A percentile compares a stretch with the other conserved stretches of the same genome.
phyloP scores from a whole-genome alignment of 2,329 filamentous ascomycete genomes.

The Clonostachys rosea region DNA sequence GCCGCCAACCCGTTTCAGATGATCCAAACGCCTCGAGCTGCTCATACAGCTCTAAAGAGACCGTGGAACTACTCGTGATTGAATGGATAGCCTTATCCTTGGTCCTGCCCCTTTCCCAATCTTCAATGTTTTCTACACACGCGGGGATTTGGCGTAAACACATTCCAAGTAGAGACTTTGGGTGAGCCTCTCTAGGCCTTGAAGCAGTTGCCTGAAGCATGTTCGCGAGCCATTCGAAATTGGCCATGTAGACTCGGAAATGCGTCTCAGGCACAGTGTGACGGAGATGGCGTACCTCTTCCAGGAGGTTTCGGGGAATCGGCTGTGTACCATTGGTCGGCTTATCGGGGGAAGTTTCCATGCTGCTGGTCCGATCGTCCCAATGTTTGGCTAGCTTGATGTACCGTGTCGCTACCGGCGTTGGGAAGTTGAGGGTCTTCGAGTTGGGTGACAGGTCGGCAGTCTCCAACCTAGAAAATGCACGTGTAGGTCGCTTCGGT shows the following conservation, averaged over 20 bases:
- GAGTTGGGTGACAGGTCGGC: constrained; percentile 13
- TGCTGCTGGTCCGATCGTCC: too few relatives aligned
- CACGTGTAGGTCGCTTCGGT: constrained; percentile 18
- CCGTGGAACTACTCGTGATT: constrained; percentile 8
- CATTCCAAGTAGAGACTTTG: constrained; percentile 27
- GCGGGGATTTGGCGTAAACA: constrained; percentile 24
- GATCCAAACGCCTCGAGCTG: constrained; percentile 25
- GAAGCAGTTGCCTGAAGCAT: constrained; percentile 19
- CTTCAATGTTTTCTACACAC: constrained; percentile 22
- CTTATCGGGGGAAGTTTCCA: too few relatives aligned
- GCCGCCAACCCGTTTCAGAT: constrained; percentile 19
- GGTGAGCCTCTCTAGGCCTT: constrained; percentile 9
- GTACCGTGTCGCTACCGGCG: constrained; percentile 9
- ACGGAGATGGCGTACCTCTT: constrained; percentile 15
- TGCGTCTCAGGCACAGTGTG: constrained; percentile 10
- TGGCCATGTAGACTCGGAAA: constrained; percentile 22
- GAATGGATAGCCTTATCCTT: neutral
- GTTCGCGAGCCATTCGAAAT: constrained; percentile 21
- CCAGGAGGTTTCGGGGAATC: constrained; percentile 2
- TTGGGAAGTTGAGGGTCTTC: constrained; percentile 18
- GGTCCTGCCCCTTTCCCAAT: constrained; percentile 17
- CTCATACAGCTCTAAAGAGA: constrained; percentile 21
- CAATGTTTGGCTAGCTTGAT: too few relatives aligned
- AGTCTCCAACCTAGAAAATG: constrained; percentile 19
- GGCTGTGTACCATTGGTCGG: too few relatives aligned